Percentiles rank a stretch among this genome's conserved stretches.
Evolutionary conservation across 176 grass and related monocot species (phyloP).

Genomic region (Hyparrhenia diplandra): DNA sequence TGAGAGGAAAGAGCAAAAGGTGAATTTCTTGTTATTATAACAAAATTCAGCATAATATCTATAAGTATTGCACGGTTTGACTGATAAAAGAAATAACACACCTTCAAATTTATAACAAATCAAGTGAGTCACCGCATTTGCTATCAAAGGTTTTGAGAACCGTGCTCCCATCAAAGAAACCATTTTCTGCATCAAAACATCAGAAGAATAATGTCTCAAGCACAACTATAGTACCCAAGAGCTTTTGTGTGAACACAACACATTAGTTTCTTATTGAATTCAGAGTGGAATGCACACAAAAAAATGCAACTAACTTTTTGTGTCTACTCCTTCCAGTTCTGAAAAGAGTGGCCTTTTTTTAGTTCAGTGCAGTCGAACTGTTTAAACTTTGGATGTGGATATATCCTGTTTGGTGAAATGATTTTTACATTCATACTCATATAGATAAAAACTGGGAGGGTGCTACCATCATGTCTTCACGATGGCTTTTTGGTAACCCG

Average conservation of each 20-base stretch:
- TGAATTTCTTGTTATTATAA: not conserved
- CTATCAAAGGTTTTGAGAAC: conserved; percentile 76
- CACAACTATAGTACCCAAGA: not conserved
- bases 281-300: not conserved
- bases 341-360: not conserved
- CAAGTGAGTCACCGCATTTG: conserved; percentile 71
- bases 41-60: not conserved
- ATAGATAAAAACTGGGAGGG: not conserved
- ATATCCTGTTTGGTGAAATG: not conserved
- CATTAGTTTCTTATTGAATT: not conserved
- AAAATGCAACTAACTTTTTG: not conserved
- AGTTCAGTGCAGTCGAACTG: not conserved
- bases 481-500: conserved; percentile 68
- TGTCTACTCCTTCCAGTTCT: not conserved
- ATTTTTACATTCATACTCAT: not conserved
- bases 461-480: conserved; percentile 78
- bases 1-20: not conserved
- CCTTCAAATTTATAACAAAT: conserved; percentile 96
- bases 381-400: not conserved
- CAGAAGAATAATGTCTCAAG: not conserved
- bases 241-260: not conserved
- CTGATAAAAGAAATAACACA: conserved; percentile 25
- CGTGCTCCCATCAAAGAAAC: conserved; percentile 81
- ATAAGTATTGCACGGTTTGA: not conserved
- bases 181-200: conserved; percentile 70